phyloP scores from a whole-genome alignment of 2,329 filamentous ascomycete genomes.

The Ophiostoma novo-ulmi region DNA sequence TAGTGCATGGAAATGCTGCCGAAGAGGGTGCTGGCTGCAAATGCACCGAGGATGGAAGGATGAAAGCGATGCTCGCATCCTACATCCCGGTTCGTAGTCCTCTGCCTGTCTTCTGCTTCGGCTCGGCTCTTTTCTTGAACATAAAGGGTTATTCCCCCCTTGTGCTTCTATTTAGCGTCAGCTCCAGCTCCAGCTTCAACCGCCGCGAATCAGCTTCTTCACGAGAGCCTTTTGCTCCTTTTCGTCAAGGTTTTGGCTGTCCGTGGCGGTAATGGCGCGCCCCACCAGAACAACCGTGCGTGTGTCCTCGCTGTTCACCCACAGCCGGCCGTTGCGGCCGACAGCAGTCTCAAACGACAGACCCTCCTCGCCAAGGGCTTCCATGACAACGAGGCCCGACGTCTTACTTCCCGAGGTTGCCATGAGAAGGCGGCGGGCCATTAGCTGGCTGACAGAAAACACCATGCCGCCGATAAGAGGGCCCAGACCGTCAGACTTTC shows the following conservation, averaged over 20 bases:
- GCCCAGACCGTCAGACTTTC: conserved; percentile 82
- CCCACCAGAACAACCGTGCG: conserved; percentile 69
- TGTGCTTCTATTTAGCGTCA: neutral
- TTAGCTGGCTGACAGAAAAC: conserved; percentile 70
- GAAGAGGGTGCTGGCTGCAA: too few species aligned
- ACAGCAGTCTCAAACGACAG: conserved; percentile 90
- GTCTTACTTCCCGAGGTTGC: conserved; percentile 42
- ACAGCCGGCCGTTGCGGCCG: conserved; percentile 85
- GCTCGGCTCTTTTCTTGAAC: neutral
- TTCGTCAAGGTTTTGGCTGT: conserved; percentile 58
- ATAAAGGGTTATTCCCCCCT: neutral
- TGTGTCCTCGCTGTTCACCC: conserved; percentile 74
- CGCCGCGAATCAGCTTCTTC: conserved; percentile 40
- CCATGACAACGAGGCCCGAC: conserved; percentile 66
- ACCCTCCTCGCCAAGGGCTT: conserved; percentile 70
- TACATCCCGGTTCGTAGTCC: neutral
- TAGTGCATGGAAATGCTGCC: neutral
- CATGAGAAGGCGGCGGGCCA: conserved; percentile 74
- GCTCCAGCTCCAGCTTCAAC: conserved; percentile 38
- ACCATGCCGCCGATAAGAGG: conserved; percentile 78
- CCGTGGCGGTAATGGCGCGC: conserved; percentile 69
- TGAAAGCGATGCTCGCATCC: neutral
- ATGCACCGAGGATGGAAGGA: neutral
- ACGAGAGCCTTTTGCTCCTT: conserved; percentile 68
- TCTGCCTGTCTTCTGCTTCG: neutral